These are phyloP conservation scores for Paralagenidium karlingii DNA, from an alignment of 352 stramenopile genomes.

Conservation along the genomic window DNA sequence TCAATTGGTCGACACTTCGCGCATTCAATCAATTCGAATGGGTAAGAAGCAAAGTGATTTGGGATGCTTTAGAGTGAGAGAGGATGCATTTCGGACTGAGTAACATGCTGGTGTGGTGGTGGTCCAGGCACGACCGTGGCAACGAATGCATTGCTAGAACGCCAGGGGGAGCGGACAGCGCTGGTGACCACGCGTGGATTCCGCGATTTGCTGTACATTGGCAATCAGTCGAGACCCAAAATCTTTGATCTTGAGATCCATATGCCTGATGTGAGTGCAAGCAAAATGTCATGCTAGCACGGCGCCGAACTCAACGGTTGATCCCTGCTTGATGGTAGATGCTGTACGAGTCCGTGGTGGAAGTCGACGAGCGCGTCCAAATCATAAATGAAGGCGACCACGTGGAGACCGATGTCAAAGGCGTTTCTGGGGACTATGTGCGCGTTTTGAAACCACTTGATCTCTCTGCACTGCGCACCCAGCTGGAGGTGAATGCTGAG, in stretches of 20 bases:
- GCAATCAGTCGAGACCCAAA: conserved; percentile 95
- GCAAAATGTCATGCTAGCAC: not conserved
- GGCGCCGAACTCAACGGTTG: not conserved
- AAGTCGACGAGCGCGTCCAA: conserved; percentile 95
- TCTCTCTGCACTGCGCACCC: conserved; percentile 45
- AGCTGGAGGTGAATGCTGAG: conserved; percentile 53
- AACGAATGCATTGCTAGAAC: conserved; percentile 98
- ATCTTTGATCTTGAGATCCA: conserved; percentile 96
- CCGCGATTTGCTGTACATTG: conserved; percentile 95
- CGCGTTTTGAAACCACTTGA: conserved; percentile 77
- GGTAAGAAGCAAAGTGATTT: conserved; percentile 17
- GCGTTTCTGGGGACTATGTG: conserved; percentile 85
- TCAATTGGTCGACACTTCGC: conserved; percentile 71
- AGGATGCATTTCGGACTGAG: not conserved
- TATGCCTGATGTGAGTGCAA: conserved; percentile 51
- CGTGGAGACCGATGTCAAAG: conserved; percentile 42
- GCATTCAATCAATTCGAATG: conserved; percentile 96
- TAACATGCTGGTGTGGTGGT: not conserved
- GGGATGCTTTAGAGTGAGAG: not conserved
- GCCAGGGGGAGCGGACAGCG: conserved; percentile 90
- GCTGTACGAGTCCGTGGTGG: conserved; percentile 95
- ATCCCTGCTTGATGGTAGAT: conserved; percentile 29
- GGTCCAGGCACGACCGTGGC: conserved; percentile 94
- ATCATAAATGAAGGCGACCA: conserved; percentile 66
- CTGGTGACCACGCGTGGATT: conserved; percentile 95